Base-by-base conservation (phyloP, 2,329 filamentous ascomycete genomes). In the Reticulascus tulasneorum region DNA sequence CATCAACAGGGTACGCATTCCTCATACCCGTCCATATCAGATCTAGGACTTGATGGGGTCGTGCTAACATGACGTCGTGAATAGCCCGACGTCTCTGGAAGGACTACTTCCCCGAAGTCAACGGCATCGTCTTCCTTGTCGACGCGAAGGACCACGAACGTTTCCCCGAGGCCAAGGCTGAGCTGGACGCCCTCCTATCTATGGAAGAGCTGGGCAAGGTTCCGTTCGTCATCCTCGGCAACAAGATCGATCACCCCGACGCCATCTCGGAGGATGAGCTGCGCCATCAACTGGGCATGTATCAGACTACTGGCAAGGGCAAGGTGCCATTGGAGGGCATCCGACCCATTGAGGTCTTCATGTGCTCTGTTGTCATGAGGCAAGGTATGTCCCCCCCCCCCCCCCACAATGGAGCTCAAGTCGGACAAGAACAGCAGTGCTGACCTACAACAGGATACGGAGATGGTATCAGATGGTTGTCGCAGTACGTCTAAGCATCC, bases 241-340 rank as follows among this genome's bases (percentile, higher is more conserved):
- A 98, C 81, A 98, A 98, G 81, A 98, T 98, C 64, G 93, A 98
- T 65, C 90, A 97, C 71, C 90, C 90, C 35, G 86, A 94, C 52
- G 93, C 93, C 46, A 83, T 97, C 36, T 91, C 85, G 48, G 93
- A 98, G 75, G 91, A 97, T 55, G 88, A 96, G 71, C 77, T 97
- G 58, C 80, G 93, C 64, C 84, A 91, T 61, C 85, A 90, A 63
- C 75, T 98, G 40, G 93, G 93, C 46, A 69, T 98, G 56, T 97
- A 94, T 69, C 91, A 97, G 69, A 95, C 90, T 37, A 95, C 88
- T 44, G 90, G 90, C 55, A 95, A 96, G 78, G 89, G 89, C 66
- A 94, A 94, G 76, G 83, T 94, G 45, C 86, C 84, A 47, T 74
- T 93, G 50, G 90, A 95, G 72, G 88, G 88, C 22, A 94, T 95